These are phyloP conservation scores for Porphyrellus cyaneotinctus DNA, from an alignment of 768 basidiomycete genomes.

Conservation along the genomic window DNA sequence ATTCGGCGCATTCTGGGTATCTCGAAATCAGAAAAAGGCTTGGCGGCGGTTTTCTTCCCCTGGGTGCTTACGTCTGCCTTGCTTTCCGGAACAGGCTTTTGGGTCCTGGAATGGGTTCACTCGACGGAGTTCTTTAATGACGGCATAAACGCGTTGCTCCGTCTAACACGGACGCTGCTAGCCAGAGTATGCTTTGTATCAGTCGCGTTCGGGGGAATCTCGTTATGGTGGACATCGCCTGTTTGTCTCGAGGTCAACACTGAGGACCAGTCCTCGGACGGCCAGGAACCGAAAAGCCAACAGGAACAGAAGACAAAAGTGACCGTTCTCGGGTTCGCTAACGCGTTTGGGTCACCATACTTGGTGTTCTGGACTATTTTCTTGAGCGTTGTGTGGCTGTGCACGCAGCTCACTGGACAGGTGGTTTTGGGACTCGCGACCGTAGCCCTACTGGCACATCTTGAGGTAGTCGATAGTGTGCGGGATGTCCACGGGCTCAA, in stretches of 20 bases:
- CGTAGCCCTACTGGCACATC: conserved; percentile 64
- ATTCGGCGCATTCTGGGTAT: conserved; percentile 56
- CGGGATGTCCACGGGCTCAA: conserved; percentile 63
- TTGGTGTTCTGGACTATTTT: conserved; percentile 73
- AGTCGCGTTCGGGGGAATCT: conserved; percentile 49
- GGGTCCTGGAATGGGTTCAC: conserved; percentile 82
- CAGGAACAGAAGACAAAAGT: conserved; percentile 41
- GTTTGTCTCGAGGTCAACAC: conserved; percentile 66
- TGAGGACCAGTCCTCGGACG: conserved; percentile 13
- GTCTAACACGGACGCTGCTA: conserved; percentile 53
- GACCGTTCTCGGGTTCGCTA: conserved; percentile 78
- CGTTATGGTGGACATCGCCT: conserved; percentile 70
- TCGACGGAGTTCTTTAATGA: conserved; percentile 44
- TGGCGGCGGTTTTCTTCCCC: conserved; percentile 62
- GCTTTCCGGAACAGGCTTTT: conserved; percentile 57
- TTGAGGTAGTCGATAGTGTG: conserved; percentile 79
- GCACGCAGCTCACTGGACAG: conserved; percentile 81
- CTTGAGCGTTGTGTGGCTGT: conserved; percentile 49
- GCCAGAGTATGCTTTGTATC: conserved; percentile 55
- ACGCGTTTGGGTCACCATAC: conserved; percentile 86
- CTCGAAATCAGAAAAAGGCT: conserved; percentile 70
- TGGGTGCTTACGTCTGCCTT: conserved; percentile 56
- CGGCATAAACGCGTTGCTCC: conserved; percentile 42
- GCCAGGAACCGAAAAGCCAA: conserved; percentile 4
- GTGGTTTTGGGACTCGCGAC: conserved; percentile 62